Conservation (phyloP, 805 yeast species). For the Kluyveromyces starmeri region DNA sequence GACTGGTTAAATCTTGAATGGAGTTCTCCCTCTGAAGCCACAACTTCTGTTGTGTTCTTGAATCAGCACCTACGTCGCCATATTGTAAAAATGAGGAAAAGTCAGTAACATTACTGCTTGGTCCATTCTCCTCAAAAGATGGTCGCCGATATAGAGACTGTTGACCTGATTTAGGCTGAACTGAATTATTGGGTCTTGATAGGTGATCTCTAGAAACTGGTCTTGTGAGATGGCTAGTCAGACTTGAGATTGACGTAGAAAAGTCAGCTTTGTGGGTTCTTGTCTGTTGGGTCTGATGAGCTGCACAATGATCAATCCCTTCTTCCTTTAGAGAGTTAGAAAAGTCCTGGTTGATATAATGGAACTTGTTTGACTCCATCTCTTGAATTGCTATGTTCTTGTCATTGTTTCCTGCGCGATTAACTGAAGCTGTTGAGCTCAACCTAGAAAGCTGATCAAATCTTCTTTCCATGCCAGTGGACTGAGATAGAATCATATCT, state of each 20-base stretch:
- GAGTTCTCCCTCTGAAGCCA: conserved; percentile 80
- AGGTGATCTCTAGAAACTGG: conserved; percentile 12
- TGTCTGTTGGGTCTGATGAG: not conserved
- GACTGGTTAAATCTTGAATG: conserved; percentile 42
- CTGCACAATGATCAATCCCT: not conserved
- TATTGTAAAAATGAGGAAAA: conserved; percentile 35
- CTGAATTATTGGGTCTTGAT: conserved; percentile 1
- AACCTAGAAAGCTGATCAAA: conserved; percentile 27
- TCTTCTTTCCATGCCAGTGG: conserved; percentile 41
- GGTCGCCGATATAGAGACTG: not conserved
- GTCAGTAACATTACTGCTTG: conserved; percentile 13
- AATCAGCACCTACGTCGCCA: conserved; percentile 36
- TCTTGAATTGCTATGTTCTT: conserved; percentile 6
- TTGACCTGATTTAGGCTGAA: not conserved
- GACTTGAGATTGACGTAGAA: conserved; percentile 26
- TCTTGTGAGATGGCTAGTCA: conserved; percentile 23
- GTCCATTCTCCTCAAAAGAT: not conserved
- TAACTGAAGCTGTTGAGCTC: conserved; percentile 15
- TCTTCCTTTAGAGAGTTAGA: conserved; percentile 5
- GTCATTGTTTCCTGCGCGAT: conserved; percentile 1
- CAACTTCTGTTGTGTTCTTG: conserved; percentile 74
- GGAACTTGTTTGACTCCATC: conserved; percentile 9
- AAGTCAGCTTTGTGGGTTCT: conserved; percentile 13
- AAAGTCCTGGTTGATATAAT: conserved; percentile 14
- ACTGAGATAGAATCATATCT: conserved; percentile 41